These are phyloP conservation scores for Saccharomycopsis hybrid DNA, from an alignment of 1,139 yeast genomes.

Conservation along the genomic window DNA sequence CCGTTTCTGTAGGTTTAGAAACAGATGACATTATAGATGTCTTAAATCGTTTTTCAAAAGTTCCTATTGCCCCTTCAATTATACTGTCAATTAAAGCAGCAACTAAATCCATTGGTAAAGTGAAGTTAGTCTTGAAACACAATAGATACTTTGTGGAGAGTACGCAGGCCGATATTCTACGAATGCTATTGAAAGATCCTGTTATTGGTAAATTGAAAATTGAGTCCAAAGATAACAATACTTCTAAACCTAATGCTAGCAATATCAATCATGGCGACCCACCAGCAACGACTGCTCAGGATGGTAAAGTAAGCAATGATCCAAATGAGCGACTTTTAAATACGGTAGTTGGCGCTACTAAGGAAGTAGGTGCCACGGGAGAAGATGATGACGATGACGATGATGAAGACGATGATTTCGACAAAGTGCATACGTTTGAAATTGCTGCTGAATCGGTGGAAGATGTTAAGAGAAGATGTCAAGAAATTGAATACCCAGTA, in stretches of 20 bases:
- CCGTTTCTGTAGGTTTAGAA: conserved; percentile 95
- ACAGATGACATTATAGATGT: conserved; percentile 93
- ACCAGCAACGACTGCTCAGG: neutral
- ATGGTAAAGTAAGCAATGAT: conserved; percentile 40
- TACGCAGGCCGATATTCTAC: conserved; percentile 87
- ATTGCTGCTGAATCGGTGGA: conserved; percentile 87
- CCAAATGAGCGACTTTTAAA: conserved; percentile 40
- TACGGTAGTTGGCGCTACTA: conserved; percentile 27
- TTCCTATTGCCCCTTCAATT: conserved; percentile 88
- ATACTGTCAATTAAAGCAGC: conserved; percentile 82
- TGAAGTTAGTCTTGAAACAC: conserved; percentile 86
- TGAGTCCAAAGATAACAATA: conserved; percentile 46
- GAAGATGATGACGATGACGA: conserved; percentile 73
- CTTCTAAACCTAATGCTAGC: neutral
- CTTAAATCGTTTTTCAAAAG: conserved; percentile 81
- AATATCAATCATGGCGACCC: neutral
- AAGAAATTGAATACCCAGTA: conserved; percentile 95
- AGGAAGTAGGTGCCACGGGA: conserved; percentile 24
- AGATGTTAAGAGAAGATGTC: conserved; percentile 88
- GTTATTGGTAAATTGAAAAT: conserved; percentile 85
- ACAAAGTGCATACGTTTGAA: conserved; percentile 94
- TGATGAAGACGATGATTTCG: conserved; percentile 81
- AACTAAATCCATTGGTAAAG: conserved; percentile 93
- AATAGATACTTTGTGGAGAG: conserved; percentile 96
- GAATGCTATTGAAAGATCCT: conserved; percentile 83